Percentiles rank a stretch among this genome's conserved stretches.
Evolutionary conservation across 768 basidiomycete genomes (phyloP).

Genomic region (Lactarius quietus): DNA sequence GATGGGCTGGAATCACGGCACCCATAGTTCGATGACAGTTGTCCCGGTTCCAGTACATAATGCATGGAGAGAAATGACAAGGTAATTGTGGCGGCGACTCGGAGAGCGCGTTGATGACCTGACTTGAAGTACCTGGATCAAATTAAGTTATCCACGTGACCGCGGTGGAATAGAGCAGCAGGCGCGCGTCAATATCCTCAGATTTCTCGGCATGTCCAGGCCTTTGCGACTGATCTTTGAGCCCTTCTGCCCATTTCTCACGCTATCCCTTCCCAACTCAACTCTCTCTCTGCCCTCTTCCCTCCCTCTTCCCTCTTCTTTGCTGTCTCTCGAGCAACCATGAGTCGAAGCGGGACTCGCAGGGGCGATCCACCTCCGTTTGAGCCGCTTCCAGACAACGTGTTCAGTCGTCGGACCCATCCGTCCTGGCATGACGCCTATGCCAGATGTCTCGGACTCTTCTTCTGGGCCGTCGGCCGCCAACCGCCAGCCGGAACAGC

Average conservation of each 20-base stretch:
- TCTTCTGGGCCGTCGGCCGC: constrained; percentile 24
- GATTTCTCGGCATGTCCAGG: constrained; percentile 1
- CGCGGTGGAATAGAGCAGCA: not conserved
- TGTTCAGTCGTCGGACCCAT: constrained; percentile 10
- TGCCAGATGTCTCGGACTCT: constrained; percentile 14
- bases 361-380: constrained; percentile 7
- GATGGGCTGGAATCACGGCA: not conserved
- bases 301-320: too few species aligned
- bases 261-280: not conserved
- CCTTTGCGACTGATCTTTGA: not conserved
- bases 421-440: constrained; percentile 21
- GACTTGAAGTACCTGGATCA: too few species aligned
- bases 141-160: not conserved
- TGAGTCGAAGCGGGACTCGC: constrained; percentile 4
- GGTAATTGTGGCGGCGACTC: not conserved
- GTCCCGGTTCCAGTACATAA: not conserved
- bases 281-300: not conserved
- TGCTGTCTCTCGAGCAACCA: not conserved
- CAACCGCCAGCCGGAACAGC: constrained; percentile 14
- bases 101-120: too few species aligned
- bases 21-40: not conserved
- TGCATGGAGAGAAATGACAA: not conserved
- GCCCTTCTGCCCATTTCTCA: not conserved
- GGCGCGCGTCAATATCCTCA: not conserved
- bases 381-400: constrained; percentile 20